These are phyloP conservation scores for Agrocybe pediades DNA, from an alignment of 768 basidiomycete species.

Conservation along the genomic window DNA sequence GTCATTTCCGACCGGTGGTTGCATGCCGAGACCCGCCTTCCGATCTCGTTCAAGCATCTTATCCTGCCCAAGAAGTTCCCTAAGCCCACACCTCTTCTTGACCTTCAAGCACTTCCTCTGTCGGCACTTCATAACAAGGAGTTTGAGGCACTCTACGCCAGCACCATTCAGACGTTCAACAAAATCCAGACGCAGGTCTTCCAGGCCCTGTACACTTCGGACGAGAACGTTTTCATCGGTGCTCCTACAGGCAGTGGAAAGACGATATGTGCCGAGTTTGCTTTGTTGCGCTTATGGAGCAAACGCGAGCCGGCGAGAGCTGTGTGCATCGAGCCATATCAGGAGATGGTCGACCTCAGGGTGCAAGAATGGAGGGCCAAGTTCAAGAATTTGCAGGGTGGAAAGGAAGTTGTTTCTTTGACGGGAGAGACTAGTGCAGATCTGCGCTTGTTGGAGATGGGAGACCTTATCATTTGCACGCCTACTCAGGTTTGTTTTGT, in stretches of 20 bases:
- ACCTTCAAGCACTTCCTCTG: constrained; percentile 87
- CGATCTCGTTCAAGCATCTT: constrained; percentile 97
- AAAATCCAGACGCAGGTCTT: constrained; percentile 99
- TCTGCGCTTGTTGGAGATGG: constrained; percentile 84
- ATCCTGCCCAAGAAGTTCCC: constrained; percentile 98
- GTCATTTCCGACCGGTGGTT: constrained; percentile 95
- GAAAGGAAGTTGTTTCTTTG: constrained; percentile 91
- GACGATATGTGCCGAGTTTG: constrained; percentile 97
- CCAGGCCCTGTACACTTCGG: constrained; percentile 94
- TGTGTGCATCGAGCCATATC: constrained; percentile 95
- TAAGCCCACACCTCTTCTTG: constrained; percentile 86
- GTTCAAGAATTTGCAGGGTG: constrained; percentile 81
- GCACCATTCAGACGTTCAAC: constrained; percentile 86
- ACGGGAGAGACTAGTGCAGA: constrained; percentile 96
- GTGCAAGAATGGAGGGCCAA: constrained; percentile 89
- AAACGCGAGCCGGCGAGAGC: constrained; percentile 80
- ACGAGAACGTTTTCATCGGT: constrained; percentile 96
- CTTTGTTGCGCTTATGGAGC: constrained; percentile 92
- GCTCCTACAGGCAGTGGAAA: constrained; percentile 98
- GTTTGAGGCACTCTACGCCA: constrained; percentile 85
- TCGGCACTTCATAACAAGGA: constrained; percentile 93
- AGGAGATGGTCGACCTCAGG: constrained; percentile 94
- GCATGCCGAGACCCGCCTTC: constrained; percentile 91
- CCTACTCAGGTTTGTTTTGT: constrained; percentile 73
- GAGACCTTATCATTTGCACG: constrained; percentile 93